Evolutionary conservation across 140 eudicot species (phyloP), one percentile per base, ranked within the genome.

Genomic region (Anethum foeniculum): DNA sequence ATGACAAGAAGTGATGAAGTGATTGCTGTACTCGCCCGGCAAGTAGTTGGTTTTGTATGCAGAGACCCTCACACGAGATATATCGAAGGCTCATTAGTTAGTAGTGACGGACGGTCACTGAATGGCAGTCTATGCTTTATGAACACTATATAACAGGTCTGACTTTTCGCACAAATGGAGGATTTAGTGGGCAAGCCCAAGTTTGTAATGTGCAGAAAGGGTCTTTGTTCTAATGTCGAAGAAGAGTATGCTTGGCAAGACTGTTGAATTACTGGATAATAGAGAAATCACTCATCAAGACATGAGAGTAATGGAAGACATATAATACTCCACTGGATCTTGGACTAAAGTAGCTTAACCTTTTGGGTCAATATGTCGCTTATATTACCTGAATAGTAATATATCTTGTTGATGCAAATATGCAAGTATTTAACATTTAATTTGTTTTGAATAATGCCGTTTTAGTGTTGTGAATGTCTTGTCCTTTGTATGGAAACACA

Each of bases 11-110:
- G 69, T 9, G 13, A 27, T 65, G 34, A 27, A 27, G 72, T 28
- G 72, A 65, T 30, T 65, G 16, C 4, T 65, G 72, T 65, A 65
- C 72, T 27, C 38, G 7, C 8, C 38, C 19, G 11, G 19, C 38
- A 65, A 65, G 72, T 65, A 65, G 36, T 65, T 10, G 72, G 72
- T 65, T 65, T 65, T 65, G 39, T 65, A 27, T 65, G 72, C 9
- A 27, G 8, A 28, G 38, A 34, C 72, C 27, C 39, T 65, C 15
- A 0, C 21, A 65, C 11, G 1, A 65, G 72, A 27, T 65, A 65
- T 65, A 30, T 65, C 14, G 72, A 28, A 65, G 72, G 72, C 72
- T 65, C 38, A 65, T 65, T n/a, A 28, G 72, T 65, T 28, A 65
- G 72, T 30, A 65, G 36, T 27, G 39, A 65, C 8, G 1, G 72